These are phyloP conservation scores for Dalbergia oliveri DNA, from an alignment of 306 rosid species.

Conservation along the genomic window DNA sequence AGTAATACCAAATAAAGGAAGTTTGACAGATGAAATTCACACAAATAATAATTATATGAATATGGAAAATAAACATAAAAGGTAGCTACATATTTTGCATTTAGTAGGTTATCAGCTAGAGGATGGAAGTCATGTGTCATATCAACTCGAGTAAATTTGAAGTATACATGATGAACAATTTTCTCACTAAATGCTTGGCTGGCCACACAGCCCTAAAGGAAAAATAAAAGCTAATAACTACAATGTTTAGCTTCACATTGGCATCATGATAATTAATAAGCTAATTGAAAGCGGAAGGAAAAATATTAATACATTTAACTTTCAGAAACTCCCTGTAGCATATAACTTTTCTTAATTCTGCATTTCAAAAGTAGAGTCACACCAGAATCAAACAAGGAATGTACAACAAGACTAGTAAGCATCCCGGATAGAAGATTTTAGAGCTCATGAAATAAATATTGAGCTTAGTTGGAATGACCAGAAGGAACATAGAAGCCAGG, in stretches of 20 bases:
- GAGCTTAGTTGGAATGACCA: conserved; percentile 6
- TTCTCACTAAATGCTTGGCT: conserved; percentile 9
- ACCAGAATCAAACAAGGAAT: conserved; percentile 14
- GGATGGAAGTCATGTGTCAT: not conserved
- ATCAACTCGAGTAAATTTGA: not conserved
- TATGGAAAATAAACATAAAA: conserved; percentile 4
- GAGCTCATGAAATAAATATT: not conserved
- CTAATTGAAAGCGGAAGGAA: conserved; percentile 1
- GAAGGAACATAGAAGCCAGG: not conserved
- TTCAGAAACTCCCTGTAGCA: conserved; percentile 3
- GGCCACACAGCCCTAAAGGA: not conserved
- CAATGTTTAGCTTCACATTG: conserved; percentile 1
- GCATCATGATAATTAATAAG: conserved; percentile 6
- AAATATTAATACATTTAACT: conserved; percentile 1
- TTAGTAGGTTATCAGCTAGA: not conserved
- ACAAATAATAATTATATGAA: not conserved
- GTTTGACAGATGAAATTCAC: conserved; percentile 34
- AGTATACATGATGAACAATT: conserved; percentile 4
- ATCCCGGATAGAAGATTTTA: not conserved
- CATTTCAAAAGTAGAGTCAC: conserved; percentile 30
- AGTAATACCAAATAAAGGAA: conserved; percentile 20
- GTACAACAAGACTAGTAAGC: conserved; percentile 7
- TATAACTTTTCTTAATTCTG: not conserved
- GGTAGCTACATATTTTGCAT: not conserved
- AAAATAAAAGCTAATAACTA: not conserved